Evolutionary conservation across 768 basidiomycete species (phyloP).

Genomic region (Leucosporidium scottii): DNA sequence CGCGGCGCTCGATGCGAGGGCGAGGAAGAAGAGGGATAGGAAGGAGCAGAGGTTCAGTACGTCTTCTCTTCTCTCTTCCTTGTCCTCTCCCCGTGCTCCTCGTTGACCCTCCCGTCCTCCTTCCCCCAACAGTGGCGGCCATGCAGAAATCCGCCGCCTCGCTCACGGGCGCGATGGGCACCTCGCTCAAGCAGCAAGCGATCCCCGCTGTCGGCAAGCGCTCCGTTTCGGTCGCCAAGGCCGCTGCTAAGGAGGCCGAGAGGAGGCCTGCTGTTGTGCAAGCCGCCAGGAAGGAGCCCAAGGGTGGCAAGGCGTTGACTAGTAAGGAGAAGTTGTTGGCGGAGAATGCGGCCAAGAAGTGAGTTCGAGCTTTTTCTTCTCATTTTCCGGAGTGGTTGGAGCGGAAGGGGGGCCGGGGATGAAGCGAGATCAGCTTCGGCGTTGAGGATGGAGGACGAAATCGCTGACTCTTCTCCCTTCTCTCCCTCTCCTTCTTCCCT

Average conservation of each 20-base stretch:
- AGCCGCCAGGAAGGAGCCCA: conserved; percentile 12
- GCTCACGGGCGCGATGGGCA: conserved; percentile 58
- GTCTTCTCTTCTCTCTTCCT: not conserved
- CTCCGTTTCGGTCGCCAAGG: not conserved
- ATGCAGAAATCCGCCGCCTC: conserved; percentile 58
- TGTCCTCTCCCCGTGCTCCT: not conserved
- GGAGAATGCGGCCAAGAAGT: conserved; percentile 32
- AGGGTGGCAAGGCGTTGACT: conserved; percentile 38
- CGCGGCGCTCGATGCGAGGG: conserved; percentile 42
- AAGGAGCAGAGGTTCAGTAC: conserved; percentile 52
- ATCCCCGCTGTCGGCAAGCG: conserved; percentile 48
- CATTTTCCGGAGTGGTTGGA: too few species aligned
- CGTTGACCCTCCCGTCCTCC: not conserved
- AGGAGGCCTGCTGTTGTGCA: not conserved
- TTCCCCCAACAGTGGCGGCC: conserved; percentile 43
- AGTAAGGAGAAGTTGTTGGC: conserved; percentile 41
- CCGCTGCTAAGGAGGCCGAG: conserved; percentile 10
- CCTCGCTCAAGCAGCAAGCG: conserved; percentile 50
- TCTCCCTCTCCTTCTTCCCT: too few species aligned
- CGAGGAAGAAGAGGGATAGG: conserved; percentile 44
- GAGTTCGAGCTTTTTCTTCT: too few species aligned
- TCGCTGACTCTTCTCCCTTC: too few species aligned
- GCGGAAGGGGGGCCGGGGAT: too few species aligned
- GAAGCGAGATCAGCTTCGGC: too few species aligned
- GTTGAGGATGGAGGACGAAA: too few species aligned